These are phyloP conservation scores for Trypanosoma brucei DNA, from an alignment of 208 protist species.

Conservation along the genomic window DNA sequence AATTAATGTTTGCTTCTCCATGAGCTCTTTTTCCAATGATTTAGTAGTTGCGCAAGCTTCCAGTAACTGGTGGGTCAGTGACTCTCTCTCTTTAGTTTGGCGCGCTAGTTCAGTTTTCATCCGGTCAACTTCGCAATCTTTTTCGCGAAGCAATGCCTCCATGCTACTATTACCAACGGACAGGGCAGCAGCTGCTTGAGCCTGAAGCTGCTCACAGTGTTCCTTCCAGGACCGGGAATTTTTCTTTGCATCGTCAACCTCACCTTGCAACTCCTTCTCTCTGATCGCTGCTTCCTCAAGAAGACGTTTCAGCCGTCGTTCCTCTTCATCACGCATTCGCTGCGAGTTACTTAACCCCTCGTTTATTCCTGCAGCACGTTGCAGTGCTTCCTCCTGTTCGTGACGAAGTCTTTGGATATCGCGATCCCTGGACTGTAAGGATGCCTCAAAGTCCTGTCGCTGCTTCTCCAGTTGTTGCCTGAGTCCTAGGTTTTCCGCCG, in stretches of 20 bases:
- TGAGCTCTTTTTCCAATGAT: background rate
- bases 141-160: slow-evolving; percentile 37
- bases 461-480: slow-evolving; percentile 43
- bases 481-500: slow-evolving; percentile 10
- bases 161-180: slow-evolving; percentile 26
- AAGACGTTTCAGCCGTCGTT: slow-evolving; percentile 30
- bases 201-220: slow-evolving; percentile 45
- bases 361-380: slow-evolving; percentile 31
- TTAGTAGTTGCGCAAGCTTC: slow-evolving; percentile 23
- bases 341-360: slow-evolving; percentile 35
- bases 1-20: background rate
- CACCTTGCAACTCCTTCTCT: slow-evolving; percentile 36
- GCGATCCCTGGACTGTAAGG: slow-evolving; percentile 36
- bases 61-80: slow-evolving; percentile 36
- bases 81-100: slow-evolving; percentile 35
- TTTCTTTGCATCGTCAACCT: slow-evolving; percentile 38
- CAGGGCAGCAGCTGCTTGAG: slow-evolving; percentile 23
- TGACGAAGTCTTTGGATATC: slow-evolving; percentile 43
- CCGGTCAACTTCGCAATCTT: slow-evolving; percentile 48
- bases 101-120: slow-evolving; percentile 25
- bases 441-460: slow-evolving; percentile 27
- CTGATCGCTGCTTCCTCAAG: slow-evolving; percentile 47
- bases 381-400: slow-evolving; percentile 38
- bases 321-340: slow-evolving; percentile 33
- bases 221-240: slow-evolving; percentile 47